Conservation (phyloP, 2,329 filamentous ascomycete species). For the Aspergillus tubingensis region DNA sequence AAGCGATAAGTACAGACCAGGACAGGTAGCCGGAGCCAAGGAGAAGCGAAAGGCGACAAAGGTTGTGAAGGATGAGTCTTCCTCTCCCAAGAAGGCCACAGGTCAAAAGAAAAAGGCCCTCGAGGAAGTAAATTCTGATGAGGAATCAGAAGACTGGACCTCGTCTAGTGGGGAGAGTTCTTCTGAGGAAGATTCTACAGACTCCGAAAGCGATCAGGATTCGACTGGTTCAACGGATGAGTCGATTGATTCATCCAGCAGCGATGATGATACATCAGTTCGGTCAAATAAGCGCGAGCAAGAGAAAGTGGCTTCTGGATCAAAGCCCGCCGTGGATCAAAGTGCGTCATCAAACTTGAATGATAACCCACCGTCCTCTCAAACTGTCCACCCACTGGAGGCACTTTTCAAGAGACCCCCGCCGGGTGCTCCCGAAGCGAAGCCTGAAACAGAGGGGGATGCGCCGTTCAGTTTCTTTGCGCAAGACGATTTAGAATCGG, state of each 20-base stretch:
- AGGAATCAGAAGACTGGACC: constrained; percentile 37
- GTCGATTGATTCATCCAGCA: constrained; percentile 30
- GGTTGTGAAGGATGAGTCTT: constrained; percentile 7
- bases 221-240: constrained; percentile 30
- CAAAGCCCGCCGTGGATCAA: constrained; percentile 17
- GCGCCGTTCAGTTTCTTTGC: constrained; percentile 80
- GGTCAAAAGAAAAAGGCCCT: constrained; percentile 19
- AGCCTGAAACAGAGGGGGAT: constrained; percentile 46
- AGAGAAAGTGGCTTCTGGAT: constrained; percentile 6
- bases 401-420: constrained; percentile 81
- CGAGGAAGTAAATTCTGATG: constrained; percentile 17
- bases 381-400: constrained; percentile 78
- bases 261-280: constrained; percentile 21
- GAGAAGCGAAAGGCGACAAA: constrained; percentile 29
- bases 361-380: background rate
- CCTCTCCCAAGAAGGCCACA: constrained; percentile 14
- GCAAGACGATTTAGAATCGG: constrained; percentile 52
- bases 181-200: constrained; percentile 29
- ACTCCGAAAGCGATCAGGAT: constrained; percentile 29
- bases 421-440: constrained; percentile 37
- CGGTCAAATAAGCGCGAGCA: constrained; percentile 1
- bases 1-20: constrained; percentile 33
- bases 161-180: constrained; percentile 38
- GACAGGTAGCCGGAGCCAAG: constrained; percentile 33
- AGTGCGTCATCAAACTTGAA: constrained; percentile 15